Conservation (phyloP, 768 basidiomycete species). For the Podaxis sp. region DNA sequence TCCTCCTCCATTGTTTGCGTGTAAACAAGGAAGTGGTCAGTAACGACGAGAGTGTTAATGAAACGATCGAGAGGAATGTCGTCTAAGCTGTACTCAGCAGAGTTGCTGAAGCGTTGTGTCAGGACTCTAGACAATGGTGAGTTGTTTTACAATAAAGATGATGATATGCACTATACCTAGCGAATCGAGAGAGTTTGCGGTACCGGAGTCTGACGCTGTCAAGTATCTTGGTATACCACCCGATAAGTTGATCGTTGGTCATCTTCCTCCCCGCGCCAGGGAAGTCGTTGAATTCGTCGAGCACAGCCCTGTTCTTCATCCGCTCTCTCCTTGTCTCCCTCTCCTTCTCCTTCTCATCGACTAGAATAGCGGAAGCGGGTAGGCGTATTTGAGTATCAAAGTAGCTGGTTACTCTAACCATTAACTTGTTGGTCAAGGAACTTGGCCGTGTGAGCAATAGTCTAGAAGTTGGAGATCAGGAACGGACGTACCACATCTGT, state of each 20-base stretch:
- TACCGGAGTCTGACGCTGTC: slow-evolving; percentile 90
- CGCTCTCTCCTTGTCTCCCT: slow-evolving; percentile 10
- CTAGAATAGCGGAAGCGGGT: slow-evolving; percentile 42
- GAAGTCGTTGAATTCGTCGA: slow-evolving; percentile 18
- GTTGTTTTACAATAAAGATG: slow-evolving; percentile 8
- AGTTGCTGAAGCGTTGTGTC: slow-evolving; percentile 88
- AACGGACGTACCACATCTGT: slow-evolving; percentile 75
- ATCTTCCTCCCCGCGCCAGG: slow-evolving; percentile 45
- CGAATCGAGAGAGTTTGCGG: slow-evolving; percentile 91
- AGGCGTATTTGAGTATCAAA: slow-evolving; percentile 92
- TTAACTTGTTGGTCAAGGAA: slow-evolving; percentile 86
- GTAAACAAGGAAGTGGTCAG: slow-evolving; percentile 93
- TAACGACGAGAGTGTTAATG: slow-evolving; percentile 71
- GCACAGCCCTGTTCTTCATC: slow-evolving; percentile 8
- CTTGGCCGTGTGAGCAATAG: slow-evolving; percentile 34
- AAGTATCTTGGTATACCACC: slow-evolving; percentile 90
- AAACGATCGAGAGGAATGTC: slow-evolving; percentile 71
- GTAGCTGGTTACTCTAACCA: slow-evolving; percentile 89
- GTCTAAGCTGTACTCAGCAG: slow-evolving; percentile 85
- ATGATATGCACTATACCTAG: slow-evolving; percentile 47
- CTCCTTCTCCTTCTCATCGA: slow-evolving; percentile 17
- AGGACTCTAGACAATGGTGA: slow-evolving; percentile 41
- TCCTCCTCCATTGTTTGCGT: slow-evolving; percentile 83
- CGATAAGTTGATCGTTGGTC: slow-evolving; percentile 77
- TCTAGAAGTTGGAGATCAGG: background rate